Conservation (phyloP, 768 basidiomycete species). For the Pisolithus sp. region DNA sequence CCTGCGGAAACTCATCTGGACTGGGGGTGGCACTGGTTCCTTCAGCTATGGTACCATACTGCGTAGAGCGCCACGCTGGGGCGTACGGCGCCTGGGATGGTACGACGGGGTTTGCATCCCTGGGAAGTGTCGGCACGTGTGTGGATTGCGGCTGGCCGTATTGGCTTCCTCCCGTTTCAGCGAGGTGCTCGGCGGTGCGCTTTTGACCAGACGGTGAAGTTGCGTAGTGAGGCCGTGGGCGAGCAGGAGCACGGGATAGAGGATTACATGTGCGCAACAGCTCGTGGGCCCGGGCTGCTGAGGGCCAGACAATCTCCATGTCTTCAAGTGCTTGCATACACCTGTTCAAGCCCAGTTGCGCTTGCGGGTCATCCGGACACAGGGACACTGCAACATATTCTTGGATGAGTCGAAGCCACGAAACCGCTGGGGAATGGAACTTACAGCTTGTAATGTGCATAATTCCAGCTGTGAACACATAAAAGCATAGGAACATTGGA, state of each 20-base stretch:
- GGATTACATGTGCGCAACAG: slow-evolving; percentile 35
- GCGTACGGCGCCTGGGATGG: slow-evolving; percentile 17
- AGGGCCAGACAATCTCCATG: slow-evolving; percentile 72
- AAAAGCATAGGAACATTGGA: slow-evolving; percentile 70
- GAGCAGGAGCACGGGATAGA: neutral
- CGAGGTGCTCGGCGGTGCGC: slow-evolving; percentile 50
- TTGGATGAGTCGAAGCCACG: neutral
- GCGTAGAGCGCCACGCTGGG: slow-evolving; percentile 26
- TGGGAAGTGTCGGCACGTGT: slow-evolving; percentile 2
- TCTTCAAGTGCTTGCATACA: slow-evolving; percentile 61
- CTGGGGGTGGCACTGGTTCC: neutral
- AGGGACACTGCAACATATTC: slow-evolving; percentile 42
- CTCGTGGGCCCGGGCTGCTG: slow-evolving; percentile 66
- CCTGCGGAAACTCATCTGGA: slow-evolving; percentile 5
- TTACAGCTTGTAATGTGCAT: slow-evolving; percentile 71
- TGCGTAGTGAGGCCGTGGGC: slow-evolving; percentile 2
- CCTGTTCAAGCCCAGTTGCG: slow-evolving; percentile 52
- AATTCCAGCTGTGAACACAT: slow-evolving; percentile 72
- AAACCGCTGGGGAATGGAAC: slow-evolving; percentile 21
- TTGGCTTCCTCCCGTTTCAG: slow-evolving; percentile 31
- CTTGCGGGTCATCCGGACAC: slow-evolving; percentile 65
- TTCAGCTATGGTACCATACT: slow-evolving; percentile 3
- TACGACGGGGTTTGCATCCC: neutral
- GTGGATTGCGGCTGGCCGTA: slow-evolving; percentile 17
- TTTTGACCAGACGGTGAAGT: slow-evolving; percentile 18